Base-by-base conservation (phyloP, 805 yeast genomes). In the Saturnispora saitoi region DNA sequence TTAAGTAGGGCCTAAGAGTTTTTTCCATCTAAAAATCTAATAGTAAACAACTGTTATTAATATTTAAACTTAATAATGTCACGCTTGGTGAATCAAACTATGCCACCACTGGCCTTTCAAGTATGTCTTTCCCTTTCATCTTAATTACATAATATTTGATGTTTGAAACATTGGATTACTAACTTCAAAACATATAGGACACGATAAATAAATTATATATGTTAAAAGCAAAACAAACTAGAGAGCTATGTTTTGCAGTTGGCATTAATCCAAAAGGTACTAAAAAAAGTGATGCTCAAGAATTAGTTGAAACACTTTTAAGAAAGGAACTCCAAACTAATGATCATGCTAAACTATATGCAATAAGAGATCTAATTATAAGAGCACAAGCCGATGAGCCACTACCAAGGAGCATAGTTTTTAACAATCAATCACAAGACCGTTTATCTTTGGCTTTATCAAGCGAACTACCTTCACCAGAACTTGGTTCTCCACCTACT, bases 311-410 rank as follows among this genome's bases (percentile, higher is more conserved):
- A 34, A 17, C 26, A n/a, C 34, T 26, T 19, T 30, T 50, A 12
- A 20, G 29, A 11, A 11, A 29, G n/a, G 28, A 42, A 1, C 56
- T 59, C 31, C 30, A 48, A 20, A 56, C 60, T n/a, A 62, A 67
- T 19, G 77, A 73, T 47, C 56, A 60, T 5, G 69, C 72, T 42
- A 65, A 77, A 47, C 61, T 79, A 24, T 59, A 69, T 40, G 72
- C 81, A 1, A 60, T 77, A 14, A 66, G 71, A 31, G 65, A 71
- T 29, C 51, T 79, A 14, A 71, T 79, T 12, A 56, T 66, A 22
- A 67, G 68, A 49, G 67, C 72, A 56, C 15, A 42, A 26, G 17
- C 53, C 47, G 47, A 36, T 3, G 44, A 40, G 14, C 32, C 43
- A 8, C 31, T 50, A 4, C 54, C 56, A 4, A 20, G 14, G 4